Percentiles rank a stretch among this genome's conserved stretches.
phyloP scores from a whole-genome alignment of 2,329 filamentous ascomycete species.

The Sarocladiaceae sp. region DNA sequence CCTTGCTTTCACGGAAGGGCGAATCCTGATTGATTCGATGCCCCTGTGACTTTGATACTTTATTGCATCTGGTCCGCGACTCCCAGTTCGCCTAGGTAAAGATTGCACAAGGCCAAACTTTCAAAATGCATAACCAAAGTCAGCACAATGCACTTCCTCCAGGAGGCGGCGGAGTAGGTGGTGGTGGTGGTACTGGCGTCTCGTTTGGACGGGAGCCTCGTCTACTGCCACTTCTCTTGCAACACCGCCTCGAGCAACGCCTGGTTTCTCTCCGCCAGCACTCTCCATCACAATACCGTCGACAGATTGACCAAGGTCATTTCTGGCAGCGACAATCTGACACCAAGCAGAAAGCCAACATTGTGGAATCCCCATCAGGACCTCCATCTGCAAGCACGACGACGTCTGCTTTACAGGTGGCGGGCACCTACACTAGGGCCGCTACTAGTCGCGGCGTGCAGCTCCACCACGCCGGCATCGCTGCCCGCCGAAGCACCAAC shows the following conservation, averaged over 20 bases:
- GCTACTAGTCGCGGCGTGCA: constrained; percentile 5
- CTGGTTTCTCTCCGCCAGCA: neutral
- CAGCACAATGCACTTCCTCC: neutral
- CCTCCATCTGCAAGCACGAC: neutral
- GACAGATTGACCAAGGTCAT: neutral
- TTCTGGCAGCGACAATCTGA: too few species aligned
- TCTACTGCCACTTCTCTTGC: constrained; percentile 3
- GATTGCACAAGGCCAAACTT: constrained; percentile 6
- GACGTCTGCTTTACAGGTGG: neutral
- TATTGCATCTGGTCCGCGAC: too few species aligned
- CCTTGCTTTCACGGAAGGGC: too few species aligned
- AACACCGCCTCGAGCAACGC: constrained; percentile 1
- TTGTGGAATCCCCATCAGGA: neutral
- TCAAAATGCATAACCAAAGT: neutral
- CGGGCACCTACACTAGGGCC: too few species aligned
- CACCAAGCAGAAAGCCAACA: neutral
- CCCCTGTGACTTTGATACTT: too few species aligned
- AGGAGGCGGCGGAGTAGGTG: neutral
- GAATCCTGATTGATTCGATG: too few species aligned
- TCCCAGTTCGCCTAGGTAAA: neutral
- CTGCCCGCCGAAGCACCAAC: too few species aligned
- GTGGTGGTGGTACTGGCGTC: neutral
- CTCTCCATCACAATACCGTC: neutral
- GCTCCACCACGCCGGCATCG: constrained; percentile 9
- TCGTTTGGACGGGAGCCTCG: constrained; percentile 6